Base-by-base conservation (phyloP, 306 rosid genomes). In the Styphnolobium japonicum region DNA sequence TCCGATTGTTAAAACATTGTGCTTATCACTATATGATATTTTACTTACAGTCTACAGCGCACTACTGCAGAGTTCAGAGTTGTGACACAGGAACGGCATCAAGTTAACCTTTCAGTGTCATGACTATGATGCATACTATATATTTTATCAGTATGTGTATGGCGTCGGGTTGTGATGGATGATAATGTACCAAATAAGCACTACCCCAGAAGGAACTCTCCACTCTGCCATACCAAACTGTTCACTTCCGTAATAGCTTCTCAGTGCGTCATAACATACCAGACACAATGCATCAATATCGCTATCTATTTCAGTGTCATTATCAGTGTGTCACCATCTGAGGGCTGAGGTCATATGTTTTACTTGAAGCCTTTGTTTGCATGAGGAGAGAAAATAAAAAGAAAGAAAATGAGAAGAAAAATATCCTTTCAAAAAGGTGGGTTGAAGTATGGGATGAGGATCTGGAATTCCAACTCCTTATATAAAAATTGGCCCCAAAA, bases 201-300 rank as follows among this genome's bases (percentile, higher is more conserved):
- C 84, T 80, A 1, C 87, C 84, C 84, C 64, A 61, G 75, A 74
- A 29, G 75, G 10, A 68, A 22, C 74, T 21, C 10, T 56, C 15
- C 9, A 0, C n/a, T 37, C 42, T 58, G 42, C 60, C 73, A 68
- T 69, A 6, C 77, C 65, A 51, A 49, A 27, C 15, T 73, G 10
- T 73, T 71, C 7, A n/a, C 7, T 39, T 39, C 45, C 8, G 7
- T 3, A 14, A 46, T 10, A n/a, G 12, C 18, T 37, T 2, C 1
- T 37, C 42, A 1, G 1, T 37, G 42, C 42, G 7, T 37, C n/a
- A n/a, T n/a, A n/a, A n/a, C n/a, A n/a, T n/a, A n/a, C n/a, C n/a
- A n/a, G n/a, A n/a, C n/a, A n/a, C n/a, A n/a, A n/a, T n/a, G 43
- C 45, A 40, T 40, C 45, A 40, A 40, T 40, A 40, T 40, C 46